Evolutionary conservation across 345 rosid genomes (phyloP), one percentile per base, ranked within the genome.

Genomic region (Turritis glabra): DNA sequence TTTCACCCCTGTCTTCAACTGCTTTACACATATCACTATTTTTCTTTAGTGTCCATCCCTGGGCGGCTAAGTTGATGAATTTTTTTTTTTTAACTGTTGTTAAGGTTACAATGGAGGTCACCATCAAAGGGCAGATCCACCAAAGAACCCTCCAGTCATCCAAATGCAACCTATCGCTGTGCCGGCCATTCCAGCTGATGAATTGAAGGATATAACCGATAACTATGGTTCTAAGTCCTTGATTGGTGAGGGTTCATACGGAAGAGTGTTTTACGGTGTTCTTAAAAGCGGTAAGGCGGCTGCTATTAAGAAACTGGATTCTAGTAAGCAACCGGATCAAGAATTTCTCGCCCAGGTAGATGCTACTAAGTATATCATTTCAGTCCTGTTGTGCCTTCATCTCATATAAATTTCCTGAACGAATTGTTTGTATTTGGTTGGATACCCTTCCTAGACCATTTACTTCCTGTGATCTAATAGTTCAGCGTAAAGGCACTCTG

Each of bases 211-310:
- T 0, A 77, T 85, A 32, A 87, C 95, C 1, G 90, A 87, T 73
- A 85, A 84, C 84, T 89, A 87, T 74, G 85, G 91, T 53, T 73
- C 87, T 37, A 80, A 74, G 80, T 77, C 92, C 57, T 85, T 92
- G 77, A 87, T 92, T 64, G 98, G 96, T 32, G 98, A 93, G 82
- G 97, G 98, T 14, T 93, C 98, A 0, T 89, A 90, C 79, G 98
- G 98, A 77, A 86, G 97, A 80, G 98, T 93, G 21, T 93, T 87
- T 77, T 82, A 85, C 40, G 98, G 97, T 75, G 69, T 80, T 71
- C 85, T 90, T 62, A 89, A 72, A 79, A 86, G 59, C 56, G 96
- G 80, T 38, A 86, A 78, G 67, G 82, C 85, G 32, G 87, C 93
- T 41, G 97, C 98, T 15, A 90, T 93, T 19, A 93, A 93, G 84